A percentile compares a stretch with the other conserved stretches of the same genome.
Evolutionary conservation across 805 yeast species (phyloP).

Genomic region (Kurtzmaniella fragi): DNA sequence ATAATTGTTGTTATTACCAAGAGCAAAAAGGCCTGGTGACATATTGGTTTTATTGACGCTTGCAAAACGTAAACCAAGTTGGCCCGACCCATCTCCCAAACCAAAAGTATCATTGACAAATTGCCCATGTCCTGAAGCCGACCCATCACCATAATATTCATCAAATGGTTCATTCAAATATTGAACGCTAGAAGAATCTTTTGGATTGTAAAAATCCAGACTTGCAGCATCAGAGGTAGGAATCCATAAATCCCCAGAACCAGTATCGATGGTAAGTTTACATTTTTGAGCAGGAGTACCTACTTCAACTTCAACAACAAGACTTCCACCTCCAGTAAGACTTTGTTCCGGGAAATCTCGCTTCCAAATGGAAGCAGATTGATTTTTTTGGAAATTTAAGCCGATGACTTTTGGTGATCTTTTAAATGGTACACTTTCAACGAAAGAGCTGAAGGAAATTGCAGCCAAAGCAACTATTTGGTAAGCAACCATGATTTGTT

Average conservation of each 20-base stretch:
- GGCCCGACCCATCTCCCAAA: conserved; percentile 1
- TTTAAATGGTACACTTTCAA: too few relatives aligned
- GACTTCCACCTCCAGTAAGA: too few relatives aligned
- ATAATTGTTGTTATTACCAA: conserved; percentile 7
- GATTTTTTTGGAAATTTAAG: too few relatives aligned
- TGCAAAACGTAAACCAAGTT: conserved; percentile 2
- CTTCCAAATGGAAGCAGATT: too few relatives aligned
- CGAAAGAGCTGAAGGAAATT: too few relatives aligned
- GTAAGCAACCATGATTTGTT: too few relatives aligned
- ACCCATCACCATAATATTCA: conserved; percentile 1
- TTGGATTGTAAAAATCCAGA: conserved; percentile 1
- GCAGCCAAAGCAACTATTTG: too few relatives aligned
- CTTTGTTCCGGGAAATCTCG: too few relatives aligned
- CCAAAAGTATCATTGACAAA: conserved; percentile 1
- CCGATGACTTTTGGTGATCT: too few relatives aligned
- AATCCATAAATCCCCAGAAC: conserved; percentile 5
- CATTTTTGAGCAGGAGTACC: too few relatives aligned
- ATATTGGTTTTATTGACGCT: background rate
- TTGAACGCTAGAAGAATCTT: background rate
- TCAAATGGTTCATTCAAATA: conserved; percentile 1
- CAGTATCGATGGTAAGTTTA: too few relatives aligned
- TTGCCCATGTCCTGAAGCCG: background rate
- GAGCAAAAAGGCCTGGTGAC: background rate
- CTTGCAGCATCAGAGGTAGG: background rate
- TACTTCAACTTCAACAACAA: too few relatives aligned